A percentile compares a stretch with the other conserved stretches of the same genome.
These are phyloP conservation scores for Cercospora nicotianae DNA, from an alignment of 2,329 filamentous ascomycete species.

Conservation along the genomic window DNA sequence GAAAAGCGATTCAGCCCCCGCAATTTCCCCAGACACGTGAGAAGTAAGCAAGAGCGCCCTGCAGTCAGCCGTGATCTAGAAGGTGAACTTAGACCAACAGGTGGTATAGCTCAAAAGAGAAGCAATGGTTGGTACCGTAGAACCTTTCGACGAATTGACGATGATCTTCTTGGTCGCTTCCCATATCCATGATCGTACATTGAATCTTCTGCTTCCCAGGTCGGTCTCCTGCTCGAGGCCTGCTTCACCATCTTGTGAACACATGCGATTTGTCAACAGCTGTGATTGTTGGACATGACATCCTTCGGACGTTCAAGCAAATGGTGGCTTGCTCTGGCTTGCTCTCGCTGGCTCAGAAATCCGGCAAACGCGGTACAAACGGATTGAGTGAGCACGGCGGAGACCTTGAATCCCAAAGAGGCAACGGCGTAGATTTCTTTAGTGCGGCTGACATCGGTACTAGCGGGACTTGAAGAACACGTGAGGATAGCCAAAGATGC, in stretches of 20 bases:
- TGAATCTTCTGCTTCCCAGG: background rate
- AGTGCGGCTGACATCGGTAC: constrained; percentile 5
- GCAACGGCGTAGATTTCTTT: constrained; percentile 2
- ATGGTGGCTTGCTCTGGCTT: background rate
- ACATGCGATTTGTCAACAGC: background rate
- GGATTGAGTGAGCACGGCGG: background rate
- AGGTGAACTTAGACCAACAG: background rate
- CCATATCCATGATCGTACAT: background rate
- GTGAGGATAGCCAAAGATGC: background rate
- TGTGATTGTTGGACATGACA: background rate
- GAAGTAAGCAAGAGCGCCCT: background rate
- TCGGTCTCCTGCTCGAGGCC: background rate
- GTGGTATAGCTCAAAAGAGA: background rate
- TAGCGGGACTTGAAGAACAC: constrained; percentile 2
- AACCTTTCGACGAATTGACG: background rate
- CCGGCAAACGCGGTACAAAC: constrained; percentile 16
- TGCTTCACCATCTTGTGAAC: background rate
- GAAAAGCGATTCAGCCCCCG: constrained; percentile 2
- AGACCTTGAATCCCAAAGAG: background rate
- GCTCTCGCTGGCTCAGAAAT: constrained; percentile 2
- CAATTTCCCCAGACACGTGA: constrained; percentile 9
- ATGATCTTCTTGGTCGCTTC: background rate
- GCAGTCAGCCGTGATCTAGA: background rate
- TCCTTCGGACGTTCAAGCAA: background rate
- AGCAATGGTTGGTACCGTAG: background rate